Base-by-base conservation (phyloP, 1,139 yeast species). In the Suhomyces coccinellae region DNA sequence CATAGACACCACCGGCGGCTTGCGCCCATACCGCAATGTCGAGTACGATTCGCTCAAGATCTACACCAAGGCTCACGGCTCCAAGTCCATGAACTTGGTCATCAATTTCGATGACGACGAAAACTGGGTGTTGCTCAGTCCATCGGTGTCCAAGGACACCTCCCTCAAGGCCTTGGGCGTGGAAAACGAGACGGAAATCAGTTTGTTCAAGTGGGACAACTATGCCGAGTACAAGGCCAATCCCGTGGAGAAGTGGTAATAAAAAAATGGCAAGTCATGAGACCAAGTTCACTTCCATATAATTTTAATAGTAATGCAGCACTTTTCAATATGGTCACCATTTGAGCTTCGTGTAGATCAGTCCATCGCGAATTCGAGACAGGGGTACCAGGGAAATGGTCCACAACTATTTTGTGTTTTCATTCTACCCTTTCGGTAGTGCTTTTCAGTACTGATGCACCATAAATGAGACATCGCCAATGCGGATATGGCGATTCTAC, bases 41-140 rank as follows among this genome's bases (percentile, higher is more conserved):
- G 72, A 71, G 1, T 85, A 83, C 56, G 88, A 93, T 59, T 73
- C 95, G 0, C 62, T 93, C 50, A 93, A 95, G 66, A 77, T 93
- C 14, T 93, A 93, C 66, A 87, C 97, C 31, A 89, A 88, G 61
- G 98, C 99, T 0, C 98, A 93, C 63, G 96, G 96, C 7, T 79
- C 96, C 33, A 93, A 93, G 67, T 88, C 97, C 2, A 87, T 90
- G 83, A 90, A 93, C 61, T 74, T 93, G 54, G 95, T 89, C 40
- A 87, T 95, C 51, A 93, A 93, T 63, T 80, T 93, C 63, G 97
- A 89, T 28, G 82, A 86, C 55, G 89, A 87, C 57, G 82, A 79
- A 5, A 70, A 66, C 40, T 86, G 95, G 91, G 72, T 87, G 3
- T 65, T 93, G 50, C 56, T 54, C 36, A 60, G 69, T 42, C 64